Evolutionary conservation across 2,329 filamentous ascomycete species (phyloP), one percentile per base, ranked within the genome.

Genomic region (Xylariaceae sp.): DNA sequence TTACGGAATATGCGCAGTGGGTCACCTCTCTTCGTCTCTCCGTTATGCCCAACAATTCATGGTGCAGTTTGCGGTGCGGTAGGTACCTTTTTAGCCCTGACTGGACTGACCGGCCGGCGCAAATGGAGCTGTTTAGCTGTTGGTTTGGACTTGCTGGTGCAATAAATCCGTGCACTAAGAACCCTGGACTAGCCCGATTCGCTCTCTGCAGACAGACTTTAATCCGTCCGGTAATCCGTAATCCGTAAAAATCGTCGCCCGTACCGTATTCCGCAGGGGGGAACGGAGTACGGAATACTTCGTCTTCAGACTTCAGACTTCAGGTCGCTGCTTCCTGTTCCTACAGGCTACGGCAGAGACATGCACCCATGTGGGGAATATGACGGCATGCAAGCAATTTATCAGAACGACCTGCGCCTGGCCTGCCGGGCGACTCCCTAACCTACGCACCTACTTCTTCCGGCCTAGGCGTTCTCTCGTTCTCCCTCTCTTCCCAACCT

Each of bases 321-420:
- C 23, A 30, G 23, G 23, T 30, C 23, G 23, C 4, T 30, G 23
- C 23, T 30, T 30, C 23, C 23, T 30, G 23, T 30, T 30, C 23
- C 23, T 30, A 30, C 23, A 30, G 23, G 10, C 42, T n/a, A 15
- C 42, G 11, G 10, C 13, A 15, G 13, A 49, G 17, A 23, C 47
- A 30, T 49, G 47, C 47, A 30, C 17, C 47, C 17, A 49, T 5
- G 15, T 18, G 17, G 47, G 47, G 47, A 30, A 49, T 17, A 49
- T 49, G 47, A 49, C 47, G 47, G 47, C 47, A 49, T 49, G 47
- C 47, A 49, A 49, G 15, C 47, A 49, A 49, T 49, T 49, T 49
- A 49, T 30, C 47, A 49, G 45, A 48, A 48, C 45, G 18, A 8
- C n/a, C 3, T 15, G 23, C 23, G 23, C 23, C 23, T 30, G 23